phyloP scores from a whole-genome alignment of 257 asterid species.

The Cynanchum wilfordii region DNA sequence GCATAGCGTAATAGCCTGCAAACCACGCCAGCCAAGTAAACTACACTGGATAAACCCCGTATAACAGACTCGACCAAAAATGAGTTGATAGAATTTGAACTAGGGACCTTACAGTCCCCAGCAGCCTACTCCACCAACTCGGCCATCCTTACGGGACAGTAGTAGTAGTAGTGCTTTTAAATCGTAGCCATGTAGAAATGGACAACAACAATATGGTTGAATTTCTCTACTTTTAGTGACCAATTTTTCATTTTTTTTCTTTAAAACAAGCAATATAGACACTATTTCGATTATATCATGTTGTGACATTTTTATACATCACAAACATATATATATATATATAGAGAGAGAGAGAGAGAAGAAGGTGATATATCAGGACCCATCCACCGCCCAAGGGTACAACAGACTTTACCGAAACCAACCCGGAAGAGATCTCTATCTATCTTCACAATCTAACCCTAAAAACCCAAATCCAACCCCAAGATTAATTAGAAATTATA shows the following conservation, averaged over 20 bases:
- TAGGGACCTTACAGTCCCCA: no score
- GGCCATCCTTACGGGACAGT: no score
- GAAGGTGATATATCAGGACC: constrained; percentile 5
- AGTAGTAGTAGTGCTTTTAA: not conserved
- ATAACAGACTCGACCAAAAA: no score
- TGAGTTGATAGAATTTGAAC: no score
- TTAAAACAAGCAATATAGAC: not conserved
- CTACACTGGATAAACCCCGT: no score
- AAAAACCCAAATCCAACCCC: constrained; percentile 12
- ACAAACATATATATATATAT: not conserved
- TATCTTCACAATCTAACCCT: constrained; percentile 21
- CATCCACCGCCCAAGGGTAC: constrained; percentile 30
- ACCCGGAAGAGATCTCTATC: constrained; percentile 1
- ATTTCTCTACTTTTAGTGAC: not conserved
- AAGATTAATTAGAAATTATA: not conserved
- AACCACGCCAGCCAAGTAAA: no score
- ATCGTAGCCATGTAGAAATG: not conserved
- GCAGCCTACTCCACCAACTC: no score
- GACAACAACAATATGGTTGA: not conserved
- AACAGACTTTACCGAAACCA: constrained; percentile 17
- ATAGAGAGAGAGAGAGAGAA: not conserved
- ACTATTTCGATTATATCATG: not conserved
- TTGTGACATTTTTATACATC: not conserved
- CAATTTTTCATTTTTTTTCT: not conserved
- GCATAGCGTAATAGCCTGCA: no score